phyloP scores from a whole-genome alignment of 768 basidiomycete genomes.

The Hericium erinaceus region DNA sequence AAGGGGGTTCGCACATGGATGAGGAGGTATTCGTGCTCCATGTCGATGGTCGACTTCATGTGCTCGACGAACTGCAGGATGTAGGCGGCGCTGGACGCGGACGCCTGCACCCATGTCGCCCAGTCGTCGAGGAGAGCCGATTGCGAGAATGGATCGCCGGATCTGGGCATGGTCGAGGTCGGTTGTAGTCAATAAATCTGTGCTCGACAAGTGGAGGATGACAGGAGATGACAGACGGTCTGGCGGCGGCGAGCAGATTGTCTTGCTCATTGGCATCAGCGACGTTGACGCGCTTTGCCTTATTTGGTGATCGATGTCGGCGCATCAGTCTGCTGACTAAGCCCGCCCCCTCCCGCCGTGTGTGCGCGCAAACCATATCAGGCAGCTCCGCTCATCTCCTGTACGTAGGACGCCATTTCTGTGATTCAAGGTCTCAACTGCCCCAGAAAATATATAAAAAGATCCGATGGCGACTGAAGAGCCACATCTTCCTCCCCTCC shows the following conservation, averaged over 20 bases:
- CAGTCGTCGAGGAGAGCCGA: constrained; percentile 6
- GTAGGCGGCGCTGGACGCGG: constrained; percentile 1
- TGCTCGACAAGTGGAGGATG: no score
- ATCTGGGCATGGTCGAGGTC: no score
- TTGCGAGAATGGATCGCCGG: not conserved
- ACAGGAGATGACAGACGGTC: no score
- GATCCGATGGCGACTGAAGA: not conserved
- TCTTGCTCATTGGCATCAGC: no score
- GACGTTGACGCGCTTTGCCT: no score
- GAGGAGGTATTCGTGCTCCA: constrained; percentile 16
- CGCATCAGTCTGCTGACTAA: no score
- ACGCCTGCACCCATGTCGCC: constrained; percentile 5
- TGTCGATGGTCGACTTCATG: constrained; percentile 9
- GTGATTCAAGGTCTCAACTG: not conserved
- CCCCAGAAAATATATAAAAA: not conserved
- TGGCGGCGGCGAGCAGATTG: no score
- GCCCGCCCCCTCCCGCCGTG: not conserved
- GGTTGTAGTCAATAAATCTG: no score
- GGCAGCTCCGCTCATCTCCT: not conserved
- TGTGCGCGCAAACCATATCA: not conserved
- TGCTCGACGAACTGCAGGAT: constrained; percentile 10
- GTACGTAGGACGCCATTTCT: not conserved
- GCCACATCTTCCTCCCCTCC: not conserved
- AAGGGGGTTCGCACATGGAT: constrained; percentile 4
- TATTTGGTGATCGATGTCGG: no score